Evolutionary conservation across 352 stramenopile genomes (phyloP).

Genomic region (Phytophthora nicotianae): DNA sequence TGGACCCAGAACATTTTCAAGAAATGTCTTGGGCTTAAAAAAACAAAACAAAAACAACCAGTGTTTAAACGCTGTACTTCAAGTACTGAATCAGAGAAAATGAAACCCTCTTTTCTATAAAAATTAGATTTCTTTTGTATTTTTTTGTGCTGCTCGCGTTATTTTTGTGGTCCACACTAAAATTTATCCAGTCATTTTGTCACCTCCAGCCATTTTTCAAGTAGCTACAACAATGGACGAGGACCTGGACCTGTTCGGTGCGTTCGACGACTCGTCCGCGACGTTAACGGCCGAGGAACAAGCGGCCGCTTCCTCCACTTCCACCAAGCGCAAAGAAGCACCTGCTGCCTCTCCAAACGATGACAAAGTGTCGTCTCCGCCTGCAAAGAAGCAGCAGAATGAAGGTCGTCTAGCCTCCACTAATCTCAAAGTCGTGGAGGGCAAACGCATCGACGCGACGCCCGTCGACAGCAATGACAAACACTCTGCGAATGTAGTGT

Average conservation of each 20-base stretch:
- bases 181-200: background rate
- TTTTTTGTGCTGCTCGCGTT: too few species aligned
- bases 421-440: constrained; percentile 67
- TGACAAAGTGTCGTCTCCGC: constrained; percentile 42
- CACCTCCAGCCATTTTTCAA: constrained; percentile 27
- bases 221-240: constrained; percentile 53
- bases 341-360: constrained; percentile 29
- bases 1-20: too few species aligned
- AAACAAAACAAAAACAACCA: too few species aligned
- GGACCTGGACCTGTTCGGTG: constrained; percentile 94
- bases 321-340: constrained; percentile 56
- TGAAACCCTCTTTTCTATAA: too few species aligned
- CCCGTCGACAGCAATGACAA: constrained; percentile 42
- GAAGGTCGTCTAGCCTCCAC: constrained; percentile 35
- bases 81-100: too few species aligned
- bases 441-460: constrained; percentile 78
- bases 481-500: constrained; percentile 60
- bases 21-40: too few species aligned
- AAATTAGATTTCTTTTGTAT: too few species aligned
- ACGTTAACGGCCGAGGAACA: constrained; percentile 70
- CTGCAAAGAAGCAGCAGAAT: constrained; percentile 59
- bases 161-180: background rate
- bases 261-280: constrained; percentile 87
- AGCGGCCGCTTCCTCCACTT: constrained; percentile 36
- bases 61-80: too few species aligned